Percentiles rank a stretch among this genome's conserved stretches.
Conservation (phyloP, 805 yeast genomes). For the Nakazawaea anatomiae region DNA sequence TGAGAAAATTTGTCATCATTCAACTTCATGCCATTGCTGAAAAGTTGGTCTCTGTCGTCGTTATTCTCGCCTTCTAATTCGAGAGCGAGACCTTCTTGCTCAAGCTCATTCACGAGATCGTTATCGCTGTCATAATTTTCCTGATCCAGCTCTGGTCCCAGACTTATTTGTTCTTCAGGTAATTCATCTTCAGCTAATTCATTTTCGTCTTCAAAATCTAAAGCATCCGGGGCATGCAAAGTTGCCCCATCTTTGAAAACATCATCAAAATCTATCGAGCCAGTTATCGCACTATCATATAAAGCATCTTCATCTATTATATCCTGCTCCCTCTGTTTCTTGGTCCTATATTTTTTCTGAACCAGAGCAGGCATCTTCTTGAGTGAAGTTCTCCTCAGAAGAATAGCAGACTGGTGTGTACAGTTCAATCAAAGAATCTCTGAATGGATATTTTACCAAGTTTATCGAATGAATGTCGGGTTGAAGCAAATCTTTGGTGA, state of each 20-base stretch:
- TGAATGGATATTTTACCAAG: too few relatives aligned
- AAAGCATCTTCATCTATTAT: conserved; percentile 21
- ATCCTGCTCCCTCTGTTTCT: neutral
- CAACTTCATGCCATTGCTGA: conserved; percentile 25
- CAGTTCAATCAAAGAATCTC: too few relatives aligned
- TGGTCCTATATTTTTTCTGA: neutral
- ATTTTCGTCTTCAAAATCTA: conserved; percentile 92
- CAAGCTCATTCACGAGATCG: conserved; percentile 31
- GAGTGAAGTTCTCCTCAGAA: neutral
- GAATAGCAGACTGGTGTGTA: neutral
- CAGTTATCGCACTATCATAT: conserved; percentile 25
- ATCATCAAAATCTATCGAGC: conserved; percentile 24
- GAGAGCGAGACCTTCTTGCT: conserved; percentile 30
- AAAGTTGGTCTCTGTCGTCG: conserved; percentile 23
- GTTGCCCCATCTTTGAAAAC: conserved; percentile 41
- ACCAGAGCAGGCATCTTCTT: neutral
- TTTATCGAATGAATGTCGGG: neutral
- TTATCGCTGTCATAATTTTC: conserved; percentile 29
- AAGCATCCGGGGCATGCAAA: conserved; percentile 84
- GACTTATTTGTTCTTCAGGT: conserved; percentile 22
- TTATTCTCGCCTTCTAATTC: conserved; percentile 23
- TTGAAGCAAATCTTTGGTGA: neutral
- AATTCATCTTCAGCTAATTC: conserved; percentile 87
- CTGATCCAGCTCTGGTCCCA: conserved; percentile 11
- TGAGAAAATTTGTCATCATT: conserved; percentile 23